Evolutionary conservation across 345 rosid species (phyloP).

Genomic region (Carallia pectinifolia): DNA sequence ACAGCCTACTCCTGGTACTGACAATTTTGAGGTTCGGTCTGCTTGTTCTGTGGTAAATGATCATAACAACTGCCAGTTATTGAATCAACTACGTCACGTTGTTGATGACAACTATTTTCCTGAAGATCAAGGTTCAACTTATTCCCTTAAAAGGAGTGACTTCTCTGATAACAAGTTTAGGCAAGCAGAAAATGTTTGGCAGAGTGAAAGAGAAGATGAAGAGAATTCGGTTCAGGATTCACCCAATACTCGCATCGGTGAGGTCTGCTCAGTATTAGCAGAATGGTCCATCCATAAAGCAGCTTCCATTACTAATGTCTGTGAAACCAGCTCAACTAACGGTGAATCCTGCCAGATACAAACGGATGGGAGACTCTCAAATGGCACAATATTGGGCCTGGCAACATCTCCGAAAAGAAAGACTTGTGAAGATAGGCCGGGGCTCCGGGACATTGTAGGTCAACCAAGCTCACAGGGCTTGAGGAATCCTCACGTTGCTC

Average conservation of each 20-base stretch:
- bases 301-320: constrained; percentile 15
- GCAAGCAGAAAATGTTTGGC: constrained; percentile 1
- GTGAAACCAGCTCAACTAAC: constrained; percentile 4
- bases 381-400: not conserved
- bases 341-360: constrained; percentile 9
- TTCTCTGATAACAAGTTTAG: not conserved
- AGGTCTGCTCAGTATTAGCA: constrained; percentile 1
- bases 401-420: constrained; percentile 4
- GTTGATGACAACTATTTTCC: not conserved
- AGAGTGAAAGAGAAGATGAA: constrained; percentile 12
- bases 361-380: constrained; percentile 7
- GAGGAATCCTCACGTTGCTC: constrained; percentile 23
- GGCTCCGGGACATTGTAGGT: constrained; percentile 1
- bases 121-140: constrained; percentile 19
- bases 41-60: constrained; percentile 13
- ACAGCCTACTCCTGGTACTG: not conserved
- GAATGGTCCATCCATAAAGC: constrained; percentile 10
- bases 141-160: constrained; percentile 17
- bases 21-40: constrained; percentile 7
- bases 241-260: constrained; percentile 8
- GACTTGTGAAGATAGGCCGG: constrained; percentile 3
- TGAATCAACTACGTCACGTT: constrained; percentile 1
- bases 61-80: constrained; percentile 8
- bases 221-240: constrained; percentile 11
- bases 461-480: not conserved